A percentile compares a stretch with the other conserved stretches of the same genome.
Evolutionary conservation across 768 basidiomycete species (phyloP).

Genomic region (Paxillus rubicundulus): DNA sequence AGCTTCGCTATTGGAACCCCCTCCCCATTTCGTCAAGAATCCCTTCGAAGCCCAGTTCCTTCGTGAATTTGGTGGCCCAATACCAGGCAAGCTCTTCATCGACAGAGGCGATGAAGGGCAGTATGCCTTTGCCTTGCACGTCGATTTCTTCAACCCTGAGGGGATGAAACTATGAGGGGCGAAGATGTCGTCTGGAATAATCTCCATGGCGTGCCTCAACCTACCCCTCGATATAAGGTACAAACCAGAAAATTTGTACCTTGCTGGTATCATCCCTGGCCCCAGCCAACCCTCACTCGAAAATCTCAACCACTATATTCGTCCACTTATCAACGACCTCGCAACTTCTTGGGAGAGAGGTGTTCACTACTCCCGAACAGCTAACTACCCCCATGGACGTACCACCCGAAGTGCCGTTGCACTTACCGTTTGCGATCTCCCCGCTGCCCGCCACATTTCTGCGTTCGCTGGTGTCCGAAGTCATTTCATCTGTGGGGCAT

Average conservation of each 20-base stretch:
- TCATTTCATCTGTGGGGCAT: conserved; percentile 31
- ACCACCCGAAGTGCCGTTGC: conserved; percentile 26
- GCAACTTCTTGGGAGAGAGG: conserved; percentile 29
- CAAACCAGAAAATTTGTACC: conserved; percentile 38
- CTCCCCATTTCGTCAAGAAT: background rate
- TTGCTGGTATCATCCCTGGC: conserved; percentile 37
- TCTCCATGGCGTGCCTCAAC: conserved; percentile 25
- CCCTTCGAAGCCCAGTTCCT: conserved; percentile 26
- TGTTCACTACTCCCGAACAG: conserved; percentile 20
- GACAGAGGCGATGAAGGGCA: conserved; percentile 20
- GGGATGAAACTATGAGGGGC: conserved; percentile 28
- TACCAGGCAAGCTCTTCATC: conserved; percentile 2
- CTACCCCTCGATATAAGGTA: conserved; percentile 35
- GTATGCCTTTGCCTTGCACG: conserved; percentile 30
- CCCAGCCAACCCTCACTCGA: conserved; percentile 32
- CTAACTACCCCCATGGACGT: conserved; percentile 14
- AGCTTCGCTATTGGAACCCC: background rate
- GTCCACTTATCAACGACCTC: conserved; percentile 36
- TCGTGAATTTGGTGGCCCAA: conserved; percentile 26
- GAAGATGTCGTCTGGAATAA: conserved; percentile 18
- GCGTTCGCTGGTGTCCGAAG: conserved; percentile 15
- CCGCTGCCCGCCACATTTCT: conserved; percentile 28
- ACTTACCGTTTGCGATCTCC: conserved; percentile 35
- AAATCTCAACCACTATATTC: conserved; percentile 37
- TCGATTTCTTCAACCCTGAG: conserved; percentile 38